Base-by-base conservation (phyloP, 345 rosid genomes). In the Limnanthes douglasii region DNA sequence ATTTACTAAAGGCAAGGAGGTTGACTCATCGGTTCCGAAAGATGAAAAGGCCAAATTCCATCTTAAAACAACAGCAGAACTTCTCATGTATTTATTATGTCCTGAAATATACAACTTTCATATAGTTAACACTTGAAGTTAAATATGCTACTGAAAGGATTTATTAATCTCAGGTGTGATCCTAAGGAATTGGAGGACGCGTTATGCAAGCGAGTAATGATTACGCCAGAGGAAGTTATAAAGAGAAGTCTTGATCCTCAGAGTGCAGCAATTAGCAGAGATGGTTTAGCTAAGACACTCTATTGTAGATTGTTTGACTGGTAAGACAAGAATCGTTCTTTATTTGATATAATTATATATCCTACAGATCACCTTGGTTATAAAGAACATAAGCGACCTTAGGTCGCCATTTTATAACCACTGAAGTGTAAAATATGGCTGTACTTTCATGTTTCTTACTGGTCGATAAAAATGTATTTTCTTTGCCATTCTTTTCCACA, bases 191-290 rank as follows among this genome's bases (percentile, higher is more conserved):
- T 86, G 57, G 94, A 86, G 73, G 97, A 86, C 53, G 97, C 97
- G 11, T 54, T 86, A 32, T 78, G 93, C 37, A 86, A 86, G 58
- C 97, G 94, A 62, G 81, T 86, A 33, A 86, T 86, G 97, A 35
- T 86, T 62, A 86, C 97, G 13, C 97, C 97, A 0, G 97, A 86
- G 65, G 97, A 86, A 61, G 88, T 82, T 36, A 86, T 86, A 27
- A 86, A 78, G 60, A 66, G 93, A 64, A 65, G 88, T 48, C 84
- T 82, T 21, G 94, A 81, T 61, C 97, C 97, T 31, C 79, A 73
- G 37, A 78, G 94, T 52, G 97, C 97, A 26, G 44, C 35, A n/a
- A 42, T 56, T 40, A 82, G 94, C 56, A 70, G 94, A 44, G 97
- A 86, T 32, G 93, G 93, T 54, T 63, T 86, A 34, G 94, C 97